Evolutionary conservation across 352 stramenopile genomes (phyloP), one percentile per base, ranked within the genome.

Genomic region (Phytophthora agathidicida): DNA sequence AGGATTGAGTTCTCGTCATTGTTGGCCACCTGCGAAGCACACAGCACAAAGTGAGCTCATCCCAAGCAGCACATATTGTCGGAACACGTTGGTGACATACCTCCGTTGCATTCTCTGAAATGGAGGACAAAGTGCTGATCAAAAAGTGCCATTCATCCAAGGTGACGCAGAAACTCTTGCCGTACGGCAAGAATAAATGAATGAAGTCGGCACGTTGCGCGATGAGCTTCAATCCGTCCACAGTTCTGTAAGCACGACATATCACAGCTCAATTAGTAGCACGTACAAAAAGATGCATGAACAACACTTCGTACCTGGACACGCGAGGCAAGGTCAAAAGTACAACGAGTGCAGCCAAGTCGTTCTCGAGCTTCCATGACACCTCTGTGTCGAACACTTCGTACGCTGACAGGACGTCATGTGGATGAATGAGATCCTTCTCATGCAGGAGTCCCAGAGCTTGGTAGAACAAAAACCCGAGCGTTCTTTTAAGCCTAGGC

Each of bases 131-230:
- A 13, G 74, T 91, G 49, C 74, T 73, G 60, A 91, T 89, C 32
- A 91, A 65, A 47, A 80, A 86, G 20, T 75, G 72, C 86, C 86
- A 95, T 51, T 95, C 83, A 9, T 86, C 75, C 37, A 95, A 61
- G 1, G 77, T 88, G 7, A 53, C 57, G 60, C 82, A 93, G 63
- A 81, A 90, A 60, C 51, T 79, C 55, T 83, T 88, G 16, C 77
- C 78, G 37, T 92, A 95, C 31, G 83, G 80, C 24, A 95, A 62
- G 41, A 93, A 87, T 20, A 93, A 73, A 37, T 77, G 72, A 36
- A 80, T 53, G 38, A 88, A 87, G 27, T 78, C 61, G 1, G 66
- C 37, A 7, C 71, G 66, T 24, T 75, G 60, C 3, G 72, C 63
- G n/a, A 94, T 79, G 36, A 93, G 60, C n/a, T 59, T 70, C 24